A percentile compares a stretch with the other conserved stretches of the same genome.
phyloP scores from a whole-genome alignment of 192 early-diverging fungal species.

The Entrophospora sp. region DNA sequence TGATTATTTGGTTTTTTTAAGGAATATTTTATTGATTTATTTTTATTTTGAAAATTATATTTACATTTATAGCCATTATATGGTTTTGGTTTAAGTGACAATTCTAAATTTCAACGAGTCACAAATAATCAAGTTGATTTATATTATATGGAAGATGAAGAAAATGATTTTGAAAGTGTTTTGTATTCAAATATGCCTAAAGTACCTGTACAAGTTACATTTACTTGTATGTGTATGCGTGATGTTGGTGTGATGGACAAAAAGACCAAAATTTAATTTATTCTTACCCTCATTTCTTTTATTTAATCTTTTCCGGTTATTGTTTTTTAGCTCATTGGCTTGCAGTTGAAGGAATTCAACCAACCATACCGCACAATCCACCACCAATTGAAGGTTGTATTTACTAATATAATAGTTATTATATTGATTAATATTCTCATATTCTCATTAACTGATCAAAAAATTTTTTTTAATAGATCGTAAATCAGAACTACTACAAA shows the following conservation, averaged over 20 bases:
- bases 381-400: slow-evolving; percentile 46
- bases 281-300: background rate
- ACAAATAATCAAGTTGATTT: slow-evolving; percentile 56
- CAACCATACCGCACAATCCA: slow-evolving; percentile 93
- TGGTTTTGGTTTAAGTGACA: slow-evolving; percentile 66
- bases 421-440: background rate
- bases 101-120: slow-evolving; percentile 58
- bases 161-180: slow-evolving; percentile 84
- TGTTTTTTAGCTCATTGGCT: slow-evolving; percentile 75
- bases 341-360: slow-evolving; percentile 99
- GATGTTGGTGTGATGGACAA: no score
- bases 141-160: slow-evolving; percentile 90
- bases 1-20: background rate
- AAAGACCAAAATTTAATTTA: no score
- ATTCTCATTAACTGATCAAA: background rate
- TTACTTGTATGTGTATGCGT: slow-evolving; percentile 62
- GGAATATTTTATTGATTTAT: background rate
- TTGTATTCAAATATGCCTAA: slow-evolving; percentile 79
- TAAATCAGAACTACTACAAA: slow-evolving; percentile 23
- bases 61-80: slow-evolving; percentile 67
- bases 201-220: slow-evolving; percentile 81
- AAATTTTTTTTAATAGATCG: background rate
- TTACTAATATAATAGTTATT: background rate
- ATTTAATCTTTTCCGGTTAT: background rate
- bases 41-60: background rate